These are phyloP conservation scores for Albophoma yamanashiensis DNA, from an alignment of 2,329 filamentous ascomycete species.

Conservation along the genomic window DNA sequence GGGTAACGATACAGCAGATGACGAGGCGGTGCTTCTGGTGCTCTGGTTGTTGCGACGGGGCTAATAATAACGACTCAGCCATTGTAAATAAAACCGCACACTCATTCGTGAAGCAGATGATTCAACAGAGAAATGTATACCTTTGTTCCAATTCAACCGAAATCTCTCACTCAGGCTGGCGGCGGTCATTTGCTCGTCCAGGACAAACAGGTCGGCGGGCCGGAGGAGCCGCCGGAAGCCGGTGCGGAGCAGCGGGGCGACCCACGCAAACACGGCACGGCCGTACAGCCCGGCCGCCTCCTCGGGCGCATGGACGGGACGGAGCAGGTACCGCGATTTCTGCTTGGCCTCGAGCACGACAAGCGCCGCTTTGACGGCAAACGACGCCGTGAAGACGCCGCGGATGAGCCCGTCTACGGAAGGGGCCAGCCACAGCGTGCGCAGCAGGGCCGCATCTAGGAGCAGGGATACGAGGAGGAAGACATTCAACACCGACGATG, in stretches of 20 bases:
- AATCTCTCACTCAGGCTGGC: slow-evolving; percentile 17
- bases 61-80: not conserved
- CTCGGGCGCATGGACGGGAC: slow-evolving; percentile 1
- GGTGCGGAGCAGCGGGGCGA: slow-evolving; percentile 22
- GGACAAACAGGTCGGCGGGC: slow-evolving; percentile 21
- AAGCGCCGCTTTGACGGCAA: slow-evolving; percentile 22
- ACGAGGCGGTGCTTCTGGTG: not conserved
- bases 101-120: not conserved
- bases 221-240: slow-evolving; percentile 24
- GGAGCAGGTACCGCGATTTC: slow-evolving; percentile 14
- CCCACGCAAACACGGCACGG: slow-evolving; percentile 26
- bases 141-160: slow-evolving; percentile 16
- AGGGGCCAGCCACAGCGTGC: slow-evolving; percentile 23
- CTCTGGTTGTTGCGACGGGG: slow-evolving; percentile 9
- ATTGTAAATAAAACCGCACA: not conserved
- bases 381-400: slow-evolving; percentile 22
- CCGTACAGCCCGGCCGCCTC: slow-evolving; percentile 26
- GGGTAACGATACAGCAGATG: slow-evolving; percentile 7
- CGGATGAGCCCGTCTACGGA: slow-evolving; percentile 14
- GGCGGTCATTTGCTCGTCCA: slow-evolving; percentile 22
- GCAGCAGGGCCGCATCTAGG: slow-evolving; percentile 20
- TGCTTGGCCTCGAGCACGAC: slow-evolving; percentile 26
- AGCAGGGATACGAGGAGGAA: not conserved
- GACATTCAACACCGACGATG: not conserved
- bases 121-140: not conserved